Percentiles rank a stretch among this genome's conserved stretches.
phyloP scores from a whole-genome alignment of 176 grass and related monocot genomes.

The Oryza meridionalis region DNA sequence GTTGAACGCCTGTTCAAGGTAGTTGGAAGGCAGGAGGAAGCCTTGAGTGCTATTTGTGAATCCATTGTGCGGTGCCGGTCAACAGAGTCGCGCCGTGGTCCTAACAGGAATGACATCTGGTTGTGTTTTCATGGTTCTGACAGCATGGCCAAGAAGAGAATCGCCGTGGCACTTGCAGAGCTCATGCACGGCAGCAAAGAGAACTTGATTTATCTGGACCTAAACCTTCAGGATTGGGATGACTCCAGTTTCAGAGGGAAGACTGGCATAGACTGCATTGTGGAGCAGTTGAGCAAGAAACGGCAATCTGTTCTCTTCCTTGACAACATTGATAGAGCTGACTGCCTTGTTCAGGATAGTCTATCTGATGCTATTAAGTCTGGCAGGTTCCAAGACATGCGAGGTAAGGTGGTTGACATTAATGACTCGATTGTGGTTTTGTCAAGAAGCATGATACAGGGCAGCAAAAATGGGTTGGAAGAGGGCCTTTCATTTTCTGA shows the following conservation, averaged over 20 bases:
- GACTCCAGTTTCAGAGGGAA: conserved; percentile 67
- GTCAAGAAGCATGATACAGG: conserved; percentile 47
- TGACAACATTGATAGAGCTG: conserved; percentile 77
- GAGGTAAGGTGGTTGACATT: conserved; percentile 54
- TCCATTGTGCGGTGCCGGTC: conserved; percentile 50
- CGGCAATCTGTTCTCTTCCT: conserved; percentile 69
- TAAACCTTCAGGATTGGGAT: conserved; percentile 52
- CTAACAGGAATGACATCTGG: conserved; percentile 75
- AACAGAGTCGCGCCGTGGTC: conserved; percentile 44
- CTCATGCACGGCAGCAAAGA: conserved; percentile 60
- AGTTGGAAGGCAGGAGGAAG: conserved; percentile 90
- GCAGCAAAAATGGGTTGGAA: conserved; percentile 35
- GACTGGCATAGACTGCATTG: conserved; percentile 68
- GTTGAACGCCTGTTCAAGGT: conserved; percentile 61
- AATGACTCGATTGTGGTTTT: conserved; percentile 70
- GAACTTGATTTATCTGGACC: conserved; percentile 73
- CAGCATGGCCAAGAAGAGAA: conserved; percentile 64
- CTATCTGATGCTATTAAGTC: conserved; percentile 53
- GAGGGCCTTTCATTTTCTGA: conserved; percentile 57
- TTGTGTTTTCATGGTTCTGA: conserved; percentile 82
- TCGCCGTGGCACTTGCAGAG: conserved; percentile 72
- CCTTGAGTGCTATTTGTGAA: conserved; percentile 58
- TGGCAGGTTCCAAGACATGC: conserved; percentile 64
- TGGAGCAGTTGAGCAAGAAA: conserved; percentile 71
- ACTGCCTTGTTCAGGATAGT: conserved; percentile 61